Conservation (phyloP, 179 eudicot species). For the Beta lomatogona region DNA sequence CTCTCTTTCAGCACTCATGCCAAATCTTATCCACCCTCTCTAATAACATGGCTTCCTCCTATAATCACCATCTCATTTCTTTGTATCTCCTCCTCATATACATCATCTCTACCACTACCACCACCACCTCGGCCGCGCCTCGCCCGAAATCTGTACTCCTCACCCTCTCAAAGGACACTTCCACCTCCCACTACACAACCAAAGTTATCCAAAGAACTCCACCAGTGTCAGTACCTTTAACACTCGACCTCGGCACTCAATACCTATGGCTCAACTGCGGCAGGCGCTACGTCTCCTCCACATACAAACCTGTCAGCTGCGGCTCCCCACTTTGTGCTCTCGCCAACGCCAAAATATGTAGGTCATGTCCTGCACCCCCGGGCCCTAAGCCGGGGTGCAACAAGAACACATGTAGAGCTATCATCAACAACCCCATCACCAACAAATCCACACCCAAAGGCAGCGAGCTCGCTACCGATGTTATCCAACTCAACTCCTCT, state of each 20-base stretch:
- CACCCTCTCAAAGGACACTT: constrained; percentile 44
- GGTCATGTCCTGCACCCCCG: constrained; percentile 15
- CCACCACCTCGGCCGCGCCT: constrained; percentile 11
- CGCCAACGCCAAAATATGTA: constrained; percentile 30
- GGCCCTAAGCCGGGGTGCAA: constrained; percentile 44
- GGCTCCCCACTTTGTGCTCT: constrained; percentile 44
- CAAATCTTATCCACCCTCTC: not conserved
- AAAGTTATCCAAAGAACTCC: constrained; percentile 51
- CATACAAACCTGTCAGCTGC: constrained; percentile 45
- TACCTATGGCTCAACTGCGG: constrained; percentile 54
- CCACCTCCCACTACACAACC: constrained; percentile 51
- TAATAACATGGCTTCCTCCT: constrained; percentile 5
- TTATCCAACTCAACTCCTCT: constrained; percentile 39
- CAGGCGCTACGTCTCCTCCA: constrained; percentile 33
- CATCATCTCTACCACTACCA: not conserved
- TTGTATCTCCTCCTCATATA: not conserved
- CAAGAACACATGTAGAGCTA: constrained; percentile 40
- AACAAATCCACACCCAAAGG: constrained; percentile 16
- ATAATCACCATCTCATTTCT: not conserved
- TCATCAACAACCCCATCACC: constrained; percentile 40
- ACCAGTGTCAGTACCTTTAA: constrained; percentile 38
- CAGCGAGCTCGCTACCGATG: constrained; percentile 42
- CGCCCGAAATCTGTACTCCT: constrained; percentile 46
- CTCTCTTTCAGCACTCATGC: not conserved
- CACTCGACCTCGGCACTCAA: constrained; percentile 47